Evolutionary conservation across 352 stramenopile species (phyloP), one percentile per base, ranked within the genome.

Genomic region (Phytophthora syringae): DNA sequence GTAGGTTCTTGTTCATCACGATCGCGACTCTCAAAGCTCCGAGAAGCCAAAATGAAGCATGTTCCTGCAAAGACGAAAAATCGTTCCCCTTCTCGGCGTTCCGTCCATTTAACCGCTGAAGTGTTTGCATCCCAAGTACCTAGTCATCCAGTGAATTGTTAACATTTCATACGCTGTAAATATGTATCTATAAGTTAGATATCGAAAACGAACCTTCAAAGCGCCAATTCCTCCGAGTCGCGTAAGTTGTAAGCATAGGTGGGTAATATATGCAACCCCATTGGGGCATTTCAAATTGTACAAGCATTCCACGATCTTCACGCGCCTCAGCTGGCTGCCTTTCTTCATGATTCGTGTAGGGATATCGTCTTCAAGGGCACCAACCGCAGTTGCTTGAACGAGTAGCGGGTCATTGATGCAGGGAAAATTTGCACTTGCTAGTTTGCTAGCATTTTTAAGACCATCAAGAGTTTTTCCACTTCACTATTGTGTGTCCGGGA

Each of bases 171-270:
- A 11, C 64, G 15, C n/a, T 54, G 32, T 11, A 42, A 45, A 52
- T n/a, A n/a, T n/a, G n/a, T n/a, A n/a, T n/a, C n/a, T n/a, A n/a
- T n/a, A n/a, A n/a, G n/a, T n/a, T n/a, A n/a, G n/a, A n/a, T n/a
- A n/a, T n/a, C n/a, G n/a, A n/a, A 4, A 25, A 69, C 70, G 15
- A 49, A 86, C 80, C 80, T 87, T 81, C 2, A 89, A 42, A 37
- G 69, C 76, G 16, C 52, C 48, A 20, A 69, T 37, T 27, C 76
- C 78, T 42, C 78, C 78, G 5, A 84, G 24, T 40, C 45, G 68
- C 13, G 73, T 47, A 15, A 89, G 48, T 10, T 70, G 40, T 12
- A 85, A n/a, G 24, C 72, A 82, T 34, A 86, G 44, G 25, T 74
- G 63, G 12, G 66, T 74, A 24, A 72, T 52, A 11, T 61, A 52